A percentile compares a stretch with the other conserved stretches of the same genome.
Conservation (phyloP, 2,329 filamentous ascomycete species). For the Didymella pinodella region DNA sequence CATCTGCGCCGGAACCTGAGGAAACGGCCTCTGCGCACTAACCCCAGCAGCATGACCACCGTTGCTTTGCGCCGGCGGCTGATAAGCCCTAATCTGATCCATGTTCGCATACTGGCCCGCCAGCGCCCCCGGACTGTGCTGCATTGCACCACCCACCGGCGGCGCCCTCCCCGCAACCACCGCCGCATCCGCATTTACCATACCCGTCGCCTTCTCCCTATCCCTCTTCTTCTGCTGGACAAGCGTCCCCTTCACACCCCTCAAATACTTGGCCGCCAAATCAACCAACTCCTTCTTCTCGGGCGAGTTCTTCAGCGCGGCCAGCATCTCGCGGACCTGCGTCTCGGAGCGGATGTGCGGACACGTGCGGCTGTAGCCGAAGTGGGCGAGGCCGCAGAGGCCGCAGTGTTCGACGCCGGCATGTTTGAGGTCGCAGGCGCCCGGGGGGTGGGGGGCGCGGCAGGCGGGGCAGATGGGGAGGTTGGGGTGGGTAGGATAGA, state of each 20-base stretch:
- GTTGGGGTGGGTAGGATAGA: constrained; percentile 30
- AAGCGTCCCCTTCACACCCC: constrained; percentile 63
- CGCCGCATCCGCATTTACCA: background rate
- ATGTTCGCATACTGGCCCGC: background rate
- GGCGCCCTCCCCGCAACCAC: background rate
- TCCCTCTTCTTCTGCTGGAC: constrained; percentile 60
- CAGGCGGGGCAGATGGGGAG: constrained; percentile 62
- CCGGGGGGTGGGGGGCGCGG: constrained; percentile 60
- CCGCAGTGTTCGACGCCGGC: constrained; percentile 68
- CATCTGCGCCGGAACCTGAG: too few species aligned
- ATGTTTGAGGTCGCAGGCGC: constrained; percentile 68
- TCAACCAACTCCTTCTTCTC: constrained; percentile 64
- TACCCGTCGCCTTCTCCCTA: constrained; percentile 38
- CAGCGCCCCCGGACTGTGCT: background rate
- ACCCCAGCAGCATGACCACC: background rate
- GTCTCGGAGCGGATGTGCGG: constrained; percentile 69
- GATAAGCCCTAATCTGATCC: background rate
- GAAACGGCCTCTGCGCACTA: background rate
- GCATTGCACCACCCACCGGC: background rate
- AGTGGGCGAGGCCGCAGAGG: constrained; percentile 69
- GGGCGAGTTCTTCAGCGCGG: constrained; percentile 65
- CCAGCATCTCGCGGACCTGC: constrained; percentile 70
- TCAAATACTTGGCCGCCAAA: constrained; percentile 64
- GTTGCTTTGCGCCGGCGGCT: background rate
- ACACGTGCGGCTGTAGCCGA: constrained; percentile 64